Conservation (phyloP, 164 flowering plant species). For the Vitis riparia region DNA sequence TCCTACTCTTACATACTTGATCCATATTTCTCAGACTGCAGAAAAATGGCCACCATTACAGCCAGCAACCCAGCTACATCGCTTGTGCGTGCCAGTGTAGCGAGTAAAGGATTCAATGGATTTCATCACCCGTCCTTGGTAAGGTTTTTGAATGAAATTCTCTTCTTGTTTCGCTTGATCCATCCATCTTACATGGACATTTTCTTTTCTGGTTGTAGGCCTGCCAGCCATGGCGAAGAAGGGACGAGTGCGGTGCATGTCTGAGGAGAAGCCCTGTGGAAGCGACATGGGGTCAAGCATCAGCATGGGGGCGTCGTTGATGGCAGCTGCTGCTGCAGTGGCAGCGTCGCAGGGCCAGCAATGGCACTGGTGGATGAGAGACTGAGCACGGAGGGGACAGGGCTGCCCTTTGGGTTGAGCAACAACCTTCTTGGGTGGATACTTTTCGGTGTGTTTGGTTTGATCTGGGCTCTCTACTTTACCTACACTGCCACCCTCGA, state of each 20-base stretch:
- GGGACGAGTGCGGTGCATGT: conserved; percentile 51
- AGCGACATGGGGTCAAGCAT: conserved; percentile 10
- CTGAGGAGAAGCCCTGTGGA: conserved; percentile 28
- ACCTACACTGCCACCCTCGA: conserved; percentile 56
- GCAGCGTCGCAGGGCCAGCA: conserved; percentile 48
- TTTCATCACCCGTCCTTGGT: conserved; percentile 42
- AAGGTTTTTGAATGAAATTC: neutral
- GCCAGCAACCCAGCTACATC: conserved; percentile 34
- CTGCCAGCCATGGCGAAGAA: conserved; percentile 41
- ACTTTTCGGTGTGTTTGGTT: conserved; percentile 61
- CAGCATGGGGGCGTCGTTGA: conserved; percentile 39
- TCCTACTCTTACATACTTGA: no score
- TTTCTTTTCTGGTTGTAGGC: conserved; percentile 24
- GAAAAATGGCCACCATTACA: conserved; percentile 27
- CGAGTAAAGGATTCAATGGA: conserved; percentile 13
- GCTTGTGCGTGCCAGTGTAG: conserved; percentile 18
- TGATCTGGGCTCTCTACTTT: conserved; percentile 64
- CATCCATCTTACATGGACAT: conserved; percentile 17
- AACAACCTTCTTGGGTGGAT: conserved; percentile 73
- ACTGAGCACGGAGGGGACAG: conserved; percentile 76
- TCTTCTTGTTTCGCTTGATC: neutral
- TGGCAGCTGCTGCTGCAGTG: conserved; percentile 48
- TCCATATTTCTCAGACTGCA: neutral
- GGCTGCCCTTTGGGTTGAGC: conserved; percentile 72
- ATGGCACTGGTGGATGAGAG: conserved; percentile 76